Conservation (phyloP, 129 eudicot genomes). For the Helianthus tuberosus region DNA sequence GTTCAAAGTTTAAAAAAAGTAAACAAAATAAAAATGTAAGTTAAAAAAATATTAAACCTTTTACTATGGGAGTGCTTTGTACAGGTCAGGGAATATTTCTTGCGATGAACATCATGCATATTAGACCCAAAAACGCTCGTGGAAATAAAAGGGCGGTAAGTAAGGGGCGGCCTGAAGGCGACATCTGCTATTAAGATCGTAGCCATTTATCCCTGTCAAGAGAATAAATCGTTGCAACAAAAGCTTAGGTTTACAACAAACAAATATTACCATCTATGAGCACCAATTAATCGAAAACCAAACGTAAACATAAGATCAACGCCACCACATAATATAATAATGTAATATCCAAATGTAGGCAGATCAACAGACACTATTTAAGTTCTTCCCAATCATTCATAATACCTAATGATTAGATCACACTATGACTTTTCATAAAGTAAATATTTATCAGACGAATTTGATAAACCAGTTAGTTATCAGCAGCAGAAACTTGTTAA, state of each 20-base stretch:
- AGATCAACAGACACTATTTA: not conserved
- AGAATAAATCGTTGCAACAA: conserved; percentile 19
- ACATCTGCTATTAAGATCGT: conserved; percentile 35
- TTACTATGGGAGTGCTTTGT: conserved; percentile 26
- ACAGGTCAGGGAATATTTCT: conserved; percentile 19
- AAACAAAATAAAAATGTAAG: not conserved
- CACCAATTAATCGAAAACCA: not conserved
- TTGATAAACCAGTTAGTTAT: not conserved
- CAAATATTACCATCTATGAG: not conserved
- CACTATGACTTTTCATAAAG: not conserved
- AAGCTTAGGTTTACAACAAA: not conserved
- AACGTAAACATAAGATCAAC: not conserved
- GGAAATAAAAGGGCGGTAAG: conserved; percentile 22
- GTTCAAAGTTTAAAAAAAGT: not conserved
- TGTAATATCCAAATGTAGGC: conserved; percentile 3
- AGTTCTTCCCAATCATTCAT: not conserved
- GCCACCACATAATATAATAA: not conserved
- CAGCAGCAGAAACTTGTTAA: conserved; percentile 7
- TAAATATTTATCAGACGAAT: not conserved
- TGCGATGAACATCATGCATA: conserved; percentile 22
- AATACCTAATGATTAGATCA: not conserved
- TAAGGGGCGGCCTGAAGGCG: conserved; percentile 25
- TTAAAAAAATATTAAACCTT: conserved; percentile 28
- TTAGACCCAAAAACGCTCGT: conserved; percentile 12
- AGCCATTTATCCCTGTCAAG: conserved; percentile 48